A percentile compares a stretch with the other conserved stretches of the same genome.
Conservation (phyloP, 306 rosid species). For the Casuarina glauca region DNA sequence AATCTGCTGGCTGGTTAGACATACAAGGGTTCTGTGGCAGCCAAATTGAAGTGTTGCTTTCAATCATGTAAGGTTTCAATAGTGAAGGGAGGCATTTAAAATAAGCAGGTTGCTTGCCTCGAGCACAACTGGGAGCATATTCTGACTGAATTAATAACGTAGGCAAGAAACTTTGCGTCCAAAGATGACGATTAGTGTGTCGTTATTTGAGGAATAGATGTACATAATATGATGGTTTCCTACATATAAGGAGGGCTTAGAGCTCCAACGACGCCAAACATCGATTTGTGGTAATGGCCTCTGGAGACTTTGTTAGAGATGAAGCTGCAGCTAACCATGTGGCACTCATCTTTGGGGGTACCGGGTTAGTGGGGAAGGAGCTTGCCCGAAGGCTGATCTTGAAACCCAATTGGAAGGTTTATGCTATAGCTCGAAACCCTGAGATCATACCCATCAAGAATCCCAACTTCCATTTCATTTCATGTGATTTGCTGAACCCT, state of each 20-base stretch:
- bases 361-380: conserved; percentile 83
- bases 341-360: conserved; percentile 81
- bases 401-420: conserved; percentile 72
- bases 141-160: conserved; percentile 39
- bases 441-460: conserved; percentile 33
- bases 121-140: conserved; percentile 42
- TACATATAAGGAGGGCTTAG: conserved; percentile 34
- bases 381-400: conserved; percentile 51
- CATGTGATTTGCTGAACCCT: conserved; percentile 74
- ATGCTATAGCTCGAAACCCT: conserved; percentile 76
- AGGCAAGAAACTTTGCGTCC: conserved; percentile 45
- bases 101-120: conserved; percentile 43
- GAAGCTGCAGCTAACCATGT: conserved; percentile 39
- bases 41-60: conserved; percentile 11
- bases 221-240: background rate
- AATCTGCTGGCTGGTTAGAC: conserved; percentile 42
- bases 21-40: conserved; percentile 28
- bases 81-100: conserved; percentile 34
- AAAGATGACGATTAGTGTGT: conserved; percentile 14
- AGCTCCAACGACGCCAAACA: conserved; percentile 30
- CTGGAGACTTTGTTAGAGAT: conserved; percentile 17
- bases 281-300: conserved; percentile 41
- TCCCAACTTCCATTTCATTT: conserved; percentile 66
- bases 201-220: background rate
- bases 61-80: conserved; percentile 35